Conservation (phyloP, 768 basidiomycete genomes). For the Lactifluus echinatus region DNA sequence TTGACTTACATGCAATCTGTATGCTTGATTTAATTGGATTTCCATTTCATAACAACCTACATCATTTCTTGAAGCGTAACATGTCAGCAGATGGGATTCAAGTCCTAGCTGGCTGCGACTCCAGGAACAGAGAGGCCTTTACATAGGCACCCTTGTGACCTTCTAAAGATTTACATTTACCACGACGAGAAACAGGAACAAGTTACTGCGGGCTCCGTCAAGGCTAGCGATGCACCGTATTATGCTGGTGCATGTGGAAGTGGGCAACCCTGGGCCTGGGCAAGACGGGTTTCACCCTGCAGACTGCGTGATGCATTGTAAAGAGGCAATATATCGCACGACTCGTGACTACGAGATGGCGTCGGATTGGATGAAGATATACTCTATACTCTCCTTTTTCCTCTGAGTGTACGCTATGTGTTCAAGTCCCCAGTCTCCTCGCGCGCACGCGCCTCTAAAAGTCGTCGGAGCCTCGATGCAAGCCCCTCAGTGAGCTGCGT, state of each 20-base stretch:
- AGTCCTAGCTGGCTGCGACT: not conserved
- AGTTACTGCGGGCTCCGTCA: too few species aligned
- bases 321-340: too few species aligned
- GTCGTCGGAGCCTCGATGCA: constrained; percentile 35
- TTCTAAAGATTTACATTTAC: too few species aligned
- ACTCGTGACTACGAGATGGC: not conserved
- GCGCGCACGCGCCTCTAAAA: constrained; percentile 30
- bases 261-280: too few species aligned
- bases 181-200: not conserved
- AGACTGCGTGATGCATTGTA: not conserved
- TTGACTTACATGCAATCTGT: not conserved
- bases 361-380: not conserved
- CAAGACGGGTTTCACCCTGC: not conserved
- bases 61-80: not conserved
- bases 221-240: not conserved
- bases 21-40: not conserved
- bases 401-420: not conserved
- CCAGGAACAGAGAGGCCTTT: too few species aligned
- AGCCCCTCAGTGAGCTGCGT: constrained; percentile 62
- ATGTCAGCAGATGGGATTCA: not conserved
- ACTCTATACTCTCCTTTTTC: not conserved
- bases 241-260: not conserved
- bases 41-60: not conserved
- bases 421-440: constrained; percentile 24
- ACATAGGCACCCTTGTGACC: too few species aligned